phyloP scores from a whole-genome alignment of 257 asterid genomes.

The Leptodermis oblonga region DNA sequence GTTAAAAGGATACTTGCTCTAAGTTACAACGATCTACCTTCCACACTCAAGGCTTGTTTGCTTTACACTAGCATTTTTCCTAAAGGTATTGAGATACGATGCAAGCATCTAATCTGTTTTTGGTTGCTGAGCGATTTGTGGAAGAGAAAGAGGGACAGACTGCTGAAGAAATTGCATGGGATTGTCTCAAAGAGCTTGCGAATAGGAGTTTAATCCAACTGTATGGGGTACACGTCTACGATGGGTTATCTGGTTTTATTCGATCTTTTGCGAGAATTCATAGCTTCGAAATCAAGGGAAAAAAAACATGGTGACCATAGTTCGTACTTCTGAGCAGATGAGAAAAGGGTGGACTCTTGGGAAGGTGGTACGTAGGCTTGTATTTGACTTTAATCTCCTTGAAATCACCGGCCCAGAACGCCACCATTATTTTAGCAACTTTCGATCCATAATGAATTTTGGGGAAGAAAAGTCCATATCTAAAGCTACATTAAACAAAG shows the following conservation, averaged over 20 bases:
- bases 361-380: slow-evolving; percentile 16
- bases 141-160: not conserved
- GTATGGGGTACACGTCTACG: not conserved
- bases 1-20: not conserved
- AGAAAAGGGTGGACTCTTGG: not conserved
- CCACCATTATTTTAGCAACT: not conserved
- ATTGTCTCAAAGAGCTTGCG: slow-evolving; percentile 21
- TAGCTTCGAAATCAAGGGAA: slow-evolving; percentile 15
- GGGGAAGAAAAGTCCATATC: not conserved
- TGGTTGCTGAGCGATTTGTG: not conserved
- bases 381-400: not conserved
- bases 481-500: not conserved
- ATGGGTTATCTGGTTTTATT: not conserved
- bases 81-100: not conserved
- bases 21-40: slow-evolving; percentile 12
- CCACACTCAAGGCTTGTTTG: not conserved
- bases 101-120: not conserved
- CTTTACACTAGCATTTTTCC: not conserved
- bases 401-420: not conserved
- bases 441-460: slow-evolving; percentile 9
- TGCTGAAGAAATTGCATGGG: not conserved
- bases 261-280: slow-evolving; percentile 10
- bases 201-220: slow-evolving; percentile 25
- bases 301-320: slow-evolving; percentile 10
- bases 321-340: not conserved